phyloP scores from a whole-genome alignment of 169 alveolate genomes.

The Amoebophrya sp. region DNA sequence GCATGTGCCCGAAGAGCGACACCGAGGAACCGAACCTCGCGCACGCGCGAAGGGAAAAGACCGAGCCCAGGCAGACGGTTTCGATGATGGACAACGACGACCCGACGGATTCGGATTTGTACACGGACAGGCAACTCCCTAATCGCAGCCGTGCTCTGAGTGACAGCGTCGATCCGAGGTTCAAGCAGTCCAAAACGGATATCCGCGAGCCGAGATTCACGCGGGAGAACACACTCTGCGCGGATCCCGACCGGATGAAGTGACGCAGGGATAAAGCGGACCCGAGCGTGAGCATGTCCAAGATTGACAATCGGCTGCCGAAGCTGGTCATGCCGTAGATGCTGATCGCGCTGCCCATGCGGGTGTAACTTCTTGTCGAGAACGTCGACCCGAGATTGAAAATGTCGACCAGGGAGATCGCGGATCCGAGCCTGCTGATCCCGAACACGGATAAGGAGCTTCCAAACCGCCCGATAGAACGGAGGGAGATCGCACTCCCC shows the following conservation, averaged over 20 bases:
- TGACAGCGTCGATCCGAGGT: neutral
- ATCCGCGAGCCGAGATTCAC: neutral
- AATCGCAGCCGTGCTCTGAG: neutral
- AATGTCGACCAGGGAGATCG: neutral
- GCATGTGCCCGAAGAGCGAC: conserved; percentile 25
- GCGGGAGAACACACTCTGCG: conserved; percentile 18
- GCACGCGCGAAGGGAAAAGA: neutral
- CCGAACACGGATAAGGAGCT: neutral
- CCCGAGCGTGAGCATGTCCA: neutral
- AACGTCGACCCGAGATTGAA: neutral
- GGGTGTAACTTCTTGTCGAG: neutral
- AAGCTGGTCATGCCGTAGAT: neutral
- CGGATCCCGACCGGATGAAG: neutral
- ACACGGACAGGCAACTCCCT: conserved; percentile 6
- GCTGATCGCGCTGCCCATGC: conserved; percentile 2
- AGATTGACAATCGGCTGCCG: neutral
- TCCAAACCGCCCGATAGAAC: conserved; percentile 9
- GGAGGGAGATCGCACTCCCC: neutral
- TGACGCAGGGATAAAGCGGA: conserved; percentile 8
- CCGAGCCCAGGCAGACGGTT: neutral
- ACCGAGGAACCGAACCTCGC: neutral
- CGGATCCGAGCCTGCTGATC: neutral
- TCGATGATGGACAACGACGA: neutral
- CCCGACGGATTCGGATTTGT: neutral
- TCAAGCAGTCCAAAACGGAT: neutral